Conservation (phyloP, 352 stramenopile species). For the Globisporangium barbulae region DNA sequence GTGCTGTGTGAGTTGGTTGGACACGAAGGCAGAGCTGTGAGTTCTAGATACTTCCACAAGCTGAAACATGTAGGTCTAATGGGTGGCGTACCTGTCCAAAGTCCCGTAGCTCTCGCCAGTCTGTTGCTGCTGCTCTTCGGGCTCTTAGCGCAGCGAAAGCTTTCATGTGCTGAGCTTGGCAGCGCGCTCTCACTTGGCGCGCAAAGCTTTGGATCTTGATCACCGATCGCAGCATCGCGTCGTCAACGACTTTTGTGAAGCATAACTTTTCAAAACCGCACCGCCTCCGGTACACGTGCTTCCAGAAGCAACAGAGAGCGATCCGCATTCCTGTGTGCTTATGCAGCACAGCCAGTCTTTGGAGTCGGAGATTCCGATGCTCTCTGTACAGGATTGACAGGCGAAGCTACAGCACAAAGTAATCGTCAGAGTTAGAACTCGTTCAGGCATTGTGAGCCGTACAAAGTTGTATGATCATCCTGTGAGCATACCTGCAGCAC, state of each 20-base stretch:
- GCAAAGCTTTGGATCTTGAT: conserved; percentile 27
- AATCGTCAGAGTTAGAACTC: not conserved
- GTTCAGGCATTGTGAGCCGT: not conserved
- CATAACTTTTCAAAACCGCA: conserved; percentile 24
- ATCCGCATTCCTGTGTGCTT: conserved; percentile 26
- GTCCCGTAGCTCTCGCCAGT: conserved; percentile 16
- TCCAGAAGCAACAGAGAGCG: conserved; percentile 39
- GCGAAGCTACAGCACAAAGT: conserved; percentile 8
- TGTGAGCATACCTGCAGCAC: conserved; percentile 10
- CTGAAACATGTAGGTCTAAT: not conserved
- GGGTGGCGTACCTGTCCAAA: conserved; percentile 6
- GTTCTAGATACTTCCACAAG: not conserved
- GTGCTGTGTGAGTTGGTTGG: conserved; percentile 6
- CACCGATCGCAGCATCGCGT: conserved; percentile 6
- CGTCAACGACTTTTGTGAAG: conserved; percentile 14
- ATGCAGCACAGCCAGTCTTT: conserved; percentile 8
- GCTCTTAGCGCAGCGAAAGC: not conserved
- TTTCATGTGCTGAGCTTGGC: conserved; percentile 7
- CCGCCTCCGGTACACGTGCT: conserved; percentile 24
- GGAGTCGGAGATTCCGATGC: not conserved
- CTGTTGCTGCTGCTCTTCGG: not conserved
- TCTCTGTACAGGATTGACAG: conserved; percentile 12
- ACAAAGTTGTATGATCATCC: not conserved
- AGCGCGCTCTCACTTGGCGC: conserved; percentile 12
- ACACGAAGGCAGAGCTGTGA: not conserved